A percentile compares a stretch with the other conserved stretches of the same genome.
Evolutionary conservation across 2,329 filamentous ascomycete genomes (phyloP).

Genomic region (Aspergillus transmontanensis): DNA sequence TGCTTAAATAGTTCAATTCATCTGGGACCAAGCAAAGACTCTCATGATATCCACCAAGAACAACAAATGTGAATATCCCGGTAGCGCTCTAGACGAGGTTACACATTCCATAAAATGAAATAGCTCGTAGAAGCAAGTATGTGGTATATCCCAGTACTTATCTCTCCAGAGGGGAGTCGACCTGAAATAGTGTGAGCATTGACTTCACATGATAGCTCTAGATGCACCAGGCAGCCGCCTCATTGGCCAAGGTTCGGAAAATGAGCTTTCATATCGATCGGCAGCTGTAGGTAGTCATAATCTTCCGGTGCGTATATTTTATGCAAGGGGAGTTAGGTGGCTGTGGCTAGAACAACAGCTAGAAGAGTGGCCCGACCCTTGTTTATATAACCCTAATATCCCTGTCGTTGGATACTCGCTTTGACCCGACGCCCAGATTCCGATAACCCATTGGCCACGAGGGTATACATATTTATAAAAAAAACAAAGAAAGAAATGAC

Average conservation of each 20-base stretch:
- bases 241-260: background rate
- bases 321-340: background rate
- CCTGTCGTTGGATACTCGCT: background rate
- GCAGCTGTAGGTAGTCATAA: background rate
- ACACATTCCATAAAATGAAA: background rate
- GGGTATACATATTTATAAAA: background rate
- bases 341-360: background rate
- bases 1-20: slow-evolving; percentile 6
- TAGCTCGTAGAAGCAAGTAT: background rate
- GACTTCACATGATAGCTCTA: background rate
- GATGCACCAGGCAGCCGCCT: background rate
- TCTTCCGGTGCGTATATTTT: background rate
- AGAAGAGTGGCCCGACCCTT: background rate
- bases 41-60: background rate
- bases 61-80: background rate
- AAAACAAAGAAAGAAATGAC: background rate
- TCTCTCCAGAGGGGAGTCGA: background rate
- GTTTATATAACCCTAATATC: background rate
- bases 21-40: background rate
- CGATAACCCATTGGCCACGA: background rate
- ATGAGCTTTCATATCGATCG: background rate
- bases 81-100: background rate
- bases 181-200: background rate
- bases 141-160: background rate
- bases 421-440: background rate